These are phyloP conservation scores for Penicillium glabrum DNA, from an alignment of 2,329 filamentous ascomycete genomes.

Conservation along the genomic window DNA sequence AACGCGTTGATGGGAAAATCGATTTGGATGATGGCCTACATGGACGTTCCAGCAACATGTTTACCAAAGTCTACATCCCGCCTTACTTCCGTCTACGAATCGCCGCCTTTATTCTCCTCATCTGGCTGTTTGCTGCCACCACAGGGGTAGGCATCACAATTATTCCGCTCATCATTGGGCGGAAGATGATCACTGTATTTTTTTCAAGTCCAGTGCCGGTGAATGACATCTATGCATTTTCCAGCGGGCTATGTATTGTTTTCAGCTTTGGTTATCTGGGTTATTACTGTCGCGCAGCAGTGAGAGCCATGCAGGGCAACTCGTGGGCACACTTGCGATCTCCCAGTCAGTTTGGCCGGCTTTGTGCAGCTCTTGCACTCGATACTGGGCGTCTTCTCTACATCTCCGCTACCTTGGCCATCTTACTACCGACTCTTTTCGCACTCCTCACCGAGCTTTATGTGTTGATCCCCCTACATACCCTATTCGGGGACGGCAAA, in stretches of 20 bases:
- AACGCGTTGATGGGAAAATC: slow-evolving; percentile 60
- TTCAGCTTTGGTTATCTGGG: slow-evolving; percentile 65
- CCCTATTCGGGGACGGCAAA: slow-evolving; percentile 57
- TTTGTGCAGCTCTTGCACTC: slow-evolving; percentile 16
- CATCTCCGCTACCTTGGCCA: slow-evolving; percentile 69
- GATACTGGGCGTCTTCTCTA: slow-evolving; percentile 63
- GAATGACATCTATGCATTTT: slow-evolving; percentile 97
- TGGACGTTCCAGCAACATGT: slow-evolving; percentile 60
- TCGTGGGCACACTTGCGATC: slow-evolving; percentile 30
- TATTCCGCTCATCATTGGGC: slow-evolving; percentile 80
- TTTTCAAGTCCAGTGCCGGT: slow-evolving; percentile 71
- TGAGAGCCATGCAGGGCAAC: slow-evolving; percentile 23
- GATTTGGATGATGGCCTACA: slow-evolving; percentile 59
- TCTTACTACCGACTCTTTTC: slow-evolving; percentile 80
- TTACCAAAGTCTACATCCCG: slow-evolving; percentile 76
- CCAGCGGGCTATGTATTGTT: slow-evolving; percentile 80
- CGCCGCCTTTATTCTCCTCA: slow-evolving; percentile 79
- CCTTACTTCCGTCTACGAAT: slow-evolving; percentile 80
- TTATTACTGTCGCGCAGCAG: slow-evolving; percentile 46
- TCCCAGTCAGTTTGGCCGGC: slow-evolving; percentile 28
- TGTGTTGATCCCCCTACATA: slow-evolving; percentile 80
- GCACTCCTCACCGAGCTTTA: slow-evolving; percentile 85
- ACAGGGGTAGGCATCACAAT: slow-evolving; percentile 86
- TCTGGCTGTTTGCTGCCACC: slow-evolving; percentile 90
- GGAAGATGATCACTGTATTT: slow-evolving; percentile 70